Evolutionary conservation across 169 alveolate species (phyloP), one percentile per base, ranked within the genome.

Genomic region (Theileria parva): DNA sequence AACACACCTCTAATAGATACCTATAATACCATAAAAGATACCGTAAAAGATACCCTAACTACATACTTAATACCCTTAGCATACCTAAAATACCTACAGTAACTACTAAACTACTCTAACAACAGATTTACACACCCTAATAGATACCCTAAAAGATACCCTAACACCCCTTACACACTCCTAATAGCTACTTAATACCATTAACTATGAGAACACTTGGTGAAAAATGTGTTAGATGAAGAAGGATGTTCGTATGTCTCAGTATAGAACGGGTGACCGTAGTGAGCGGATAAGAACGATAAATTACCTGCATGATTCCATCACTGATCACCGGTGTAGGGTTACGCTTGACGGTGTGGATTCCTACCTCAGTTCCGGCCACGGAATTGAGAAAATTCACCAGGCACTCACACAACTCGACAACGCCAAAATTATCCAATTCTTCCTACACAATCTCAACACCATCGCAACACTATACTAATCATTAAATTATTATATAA

Each of bases 261-360:
- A 93, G 75, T 89, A 87, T 77, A 93, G 93, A 23, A 86, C 89
- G 27, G 97, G 96, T 13, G 97, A 94, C 74, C 53, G 97, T 67
- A 88, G 96, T 73, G 96, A 95, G 53, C 93, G 94, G 76, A 93
- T 95, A 28, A 74, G 98, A 39, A 94, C 98, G n/a, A 95, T 94
- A 74, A 96, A 95, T 65, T 95, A 93, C 74, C 93, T 94, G 1
- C 85, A 90, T n/a, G 92, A 94, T 60, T 67, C 95, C 69, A 92
- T 96, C n/a, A 94, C 95, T 8, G 99, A 96, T 81, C 99, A 96
- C 77, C 68, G 85, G 53, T 77, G 83, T 37, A 75, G 68, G 4
- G 55, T 67, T 6, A 70, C 81, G 4, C 50, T 75, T 21, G 7
- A 23, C 27, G 85, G 85, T 12, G 67, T 75, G 19, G 85, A 75